phyloP scores from a whole-genome alignment of 306 rosid genomes.

The Sophora flavescens region DNA sequence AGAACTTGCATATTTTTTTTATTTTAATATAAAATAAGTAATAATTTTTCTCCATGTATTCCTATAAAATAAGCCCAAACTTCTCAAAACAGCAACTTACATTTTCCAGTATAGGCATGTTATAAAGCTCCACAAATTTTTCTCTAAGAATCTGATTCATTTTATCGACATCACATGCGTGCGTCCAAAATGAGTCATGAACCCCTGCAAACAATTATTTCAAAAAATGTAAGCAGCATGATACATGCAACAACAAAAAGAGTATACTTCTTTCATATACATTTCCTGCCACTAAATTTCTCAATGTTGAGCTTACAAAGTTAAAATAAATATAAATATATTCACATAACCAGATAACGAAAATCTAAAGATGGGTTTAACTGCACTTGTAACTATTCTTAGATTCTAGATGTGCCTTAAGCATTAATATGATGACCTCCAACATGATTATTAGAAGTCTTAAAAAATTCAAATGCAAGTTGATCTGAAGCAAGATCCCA shows the following conservation, averaged over 20 bases:
- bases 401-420: neutral
- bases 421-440: constrained; percentile 2
- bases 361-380: constrained; percentile 16
- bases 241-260: neutral
- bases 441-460: constrained; percentile 3
- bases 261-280: neutral
- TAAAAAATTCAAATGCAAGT: constrained; percentile 22
- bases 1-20: neutral
- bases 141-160: constrained; percentile 79
- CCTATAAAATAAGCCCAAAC: constrained; percentile 5
- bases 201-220: constrained; percentile 68
- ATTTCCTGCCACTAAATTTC: neutral
- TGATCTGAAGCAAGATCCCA: neutral
- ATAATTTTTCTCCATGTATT: constrained; percentile 15
- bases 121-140: constrained; percentile 83
- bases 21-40: neutral
- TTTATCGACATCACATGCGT: constrained; percentile 78
- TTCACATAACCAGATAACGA: neutral
- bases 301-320: neutral
- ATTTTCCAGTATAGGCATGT: constrained; percentile 64
- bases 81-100: constrained; percentile 36
- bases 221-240: constrained; percentile 14
- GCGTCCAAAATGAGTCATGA: constrained; percentile 94
- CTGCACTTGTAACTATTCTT: neutral
- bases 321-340: constrained; percentile 15